Evolutionary conservation across 2,329 filamentous ascomycete genomes (phyloP), one percentile per base, ranked within the genome.

Genomic region (Fusarium papillatum): DNA sequence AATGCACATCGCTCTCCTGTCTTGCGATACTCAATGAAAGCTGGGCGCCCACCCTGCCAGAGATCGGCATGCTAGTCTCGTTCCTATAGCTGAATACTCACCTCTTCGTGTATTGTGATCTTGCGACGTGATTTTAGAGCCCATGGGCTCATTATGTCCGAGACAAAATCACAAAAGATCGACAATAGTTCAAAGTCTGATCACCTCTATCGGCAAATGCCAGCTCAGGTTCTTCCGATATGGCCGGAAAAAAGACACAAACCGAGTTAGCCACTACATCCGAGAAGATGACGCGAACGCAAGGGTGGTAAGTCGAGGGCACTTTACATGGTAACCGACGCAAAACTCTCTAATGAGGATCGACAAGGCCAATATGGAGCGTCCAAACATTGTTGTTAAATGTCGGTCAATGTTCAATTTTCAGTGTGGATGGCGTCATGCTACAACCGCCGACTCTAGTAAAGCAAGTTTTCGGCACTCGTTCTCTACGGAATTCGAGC

Each of bases 161-260:
- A 63, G 41, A 19, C 60, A 63, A 34, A 26, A 63, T 34, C 7
- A n/a, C 41, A 31, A 41, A 63, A 48, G 60, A 63, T 63, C 60
- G 24, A 22, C 60, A 63, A 17, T 50, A n/a, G 39, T 36, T 24
- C 29, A 9, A 14, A 16, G 31, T 31, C 8, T 16, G n/a, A 36
- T 38, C 55, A 38, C 31, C 38, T 17, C 13, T 17, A 11, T 59
- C 19, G 29, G 31, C 55, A 29, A 61, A 14, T 60, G 24, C 13
- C 41, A 24, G 31, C 31, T 19, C 26, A 16, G 7, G 17, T 26
- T 50, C 8, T 50, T 26, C 46, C 46, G n/a, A 39, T 22, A 22
- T 24, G 14, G 55, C 55, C 55, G 31, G 55, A 16, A n/a, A 22
- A 24, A 24, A 36, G 55, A 59, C 55, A 36, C 55, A 24, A 36